Conservation (phyloP, 352 stramenopile genomes). For the Thalassiosira exigua region DNA sequence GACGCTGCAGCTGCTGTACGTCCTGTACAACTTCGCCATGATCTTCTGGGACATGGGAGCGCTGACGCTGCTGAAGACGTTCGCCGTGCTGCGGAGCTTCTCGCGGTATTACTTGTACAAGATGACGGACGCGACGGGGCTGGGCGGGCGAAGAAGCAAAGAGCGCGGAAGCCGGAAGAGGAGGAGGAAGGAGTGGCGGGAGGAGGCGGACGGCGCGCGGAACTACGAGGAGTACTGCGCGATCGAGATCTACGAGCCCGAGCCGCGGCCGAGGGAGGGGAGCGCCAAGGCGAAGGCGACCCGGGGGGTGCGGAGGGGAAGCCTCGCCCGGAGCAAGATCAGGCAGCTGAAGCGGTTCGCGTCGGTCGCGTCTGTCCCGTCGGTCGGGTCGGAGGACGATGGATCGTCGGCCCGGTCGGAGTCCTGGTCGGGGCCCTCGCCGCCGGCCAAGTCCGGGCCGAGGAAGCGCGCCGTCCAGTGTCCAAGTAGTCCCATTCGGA, state of each 20-base stretch:
- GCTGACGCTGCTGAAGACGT: constrained; percentile 76
- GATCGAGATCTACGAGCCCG: constrained; percentile 67
- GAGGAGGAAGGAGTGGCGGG: constrained; percentile 69
- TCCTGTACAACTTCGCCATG: constrained; percentile 84
- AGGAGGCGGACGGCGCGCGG: constrained; percentile 54
- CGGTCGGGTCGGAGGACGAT: not conserved
- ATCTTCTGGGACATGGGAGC: constrained; percentile 73
- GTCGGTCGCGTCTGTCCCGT: not conserved
- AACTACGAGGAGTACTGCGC: constrained; percentile 75
- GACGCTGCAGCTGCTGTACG: constrained; percentile 77
- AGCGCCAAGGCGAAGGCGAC: not conserved
- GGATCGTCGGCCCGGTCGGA: not conserved
- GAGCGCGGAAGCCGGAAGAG: constrained; percentile 17
- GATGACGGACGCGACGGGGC: constrained; percentile 36
- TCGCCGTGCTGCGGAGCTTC: constrained; percentile 66
- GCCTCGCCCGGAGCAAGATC: not conserved
- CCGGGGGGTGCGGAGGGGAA: not conserved
- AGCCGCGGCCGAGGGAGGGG: not conserved
- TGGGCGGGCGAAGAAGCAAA: constrained; percentile 9
- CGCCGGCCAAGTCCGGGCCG: too few species aligned
- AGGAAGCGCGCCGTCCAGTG: too few species aligned
- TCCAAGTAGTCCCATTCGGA: constrained; percentile 25
- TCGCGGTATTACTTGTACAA: constrained; percentile 55
- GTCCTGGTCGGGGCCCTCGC: too few species aligned
- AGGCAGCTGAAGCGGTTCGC: not conserved